Evolutionary conservation across 179 eudicot species (phyloP).

Genomic region (Pouteria campechiana): DNA sequence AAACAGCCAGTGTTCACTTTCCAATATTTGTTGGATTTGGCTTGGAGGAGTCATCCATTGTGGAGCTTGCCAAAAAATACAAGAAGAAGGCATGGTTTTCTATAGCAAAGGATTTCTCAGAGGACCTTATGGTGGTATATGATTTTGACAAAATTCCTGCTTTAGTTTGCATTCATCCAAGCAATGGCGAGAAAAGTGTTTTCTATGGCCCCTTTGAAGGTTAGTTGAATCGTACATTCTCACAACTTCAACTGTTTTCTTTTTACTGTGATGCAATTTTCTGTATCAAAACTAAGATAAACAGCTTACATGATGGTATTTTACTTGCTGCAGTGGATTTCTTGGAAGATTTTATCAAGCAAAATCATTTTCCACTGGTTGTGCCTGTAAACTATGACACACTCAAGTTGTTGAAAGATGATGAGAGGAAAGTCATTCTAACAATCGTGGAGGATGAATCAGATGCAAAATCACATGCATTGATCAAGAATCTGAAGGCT

Average conservation of each 20-base stretch:
- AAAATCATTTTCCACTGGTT: constrained; percentile 62
- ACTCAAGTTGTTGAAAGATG: constrained; percentile 55
- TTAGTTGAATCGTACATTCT: constrained; percentile 10
- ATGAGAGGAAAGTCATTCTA: constrained; percentile 67
- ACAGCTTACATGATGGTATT: no score
- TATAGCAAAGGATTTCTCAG: constrained; percentile 82
- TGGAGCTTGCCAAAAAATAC: constrained; percentile 50
- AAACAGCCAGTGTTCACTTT: constrained; percentile 53
- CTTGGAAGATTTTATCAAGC: constrained; percentile 73
- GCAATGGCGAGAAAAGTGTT: constrained; percentile 47
- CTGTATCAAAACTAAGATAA: no score
- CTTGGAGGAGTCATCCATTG: constrained; percentile 56
- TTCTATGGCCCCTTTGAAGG: constrained; percentile 98
- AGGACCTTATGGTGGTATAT: constrained; percentile 51
- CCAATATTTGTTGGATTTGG: constrained; percentile 86
- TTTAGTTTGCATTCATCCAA: constrained; percentile 57
- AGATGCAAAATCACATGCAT: constrained; percentile 43
- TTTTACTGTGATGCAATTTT: no score
- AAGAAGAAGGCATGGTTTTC: constrained; percentile 96
- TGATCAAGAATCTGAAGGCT: constrained; percentile 59
- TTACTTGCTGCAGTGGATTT: constrained; percentile 73
- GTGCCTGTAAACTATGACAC: constrained; percentile 64
- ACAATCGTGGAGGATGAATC: constrained; percentile 61
- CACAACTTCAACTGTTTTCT: not conserved
- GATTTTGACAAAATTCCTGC: constrained; percentile 94